Conservation (phyloP, 768 basidiomycete genomes). For the Leucosporidium yakuticum region DNA sequence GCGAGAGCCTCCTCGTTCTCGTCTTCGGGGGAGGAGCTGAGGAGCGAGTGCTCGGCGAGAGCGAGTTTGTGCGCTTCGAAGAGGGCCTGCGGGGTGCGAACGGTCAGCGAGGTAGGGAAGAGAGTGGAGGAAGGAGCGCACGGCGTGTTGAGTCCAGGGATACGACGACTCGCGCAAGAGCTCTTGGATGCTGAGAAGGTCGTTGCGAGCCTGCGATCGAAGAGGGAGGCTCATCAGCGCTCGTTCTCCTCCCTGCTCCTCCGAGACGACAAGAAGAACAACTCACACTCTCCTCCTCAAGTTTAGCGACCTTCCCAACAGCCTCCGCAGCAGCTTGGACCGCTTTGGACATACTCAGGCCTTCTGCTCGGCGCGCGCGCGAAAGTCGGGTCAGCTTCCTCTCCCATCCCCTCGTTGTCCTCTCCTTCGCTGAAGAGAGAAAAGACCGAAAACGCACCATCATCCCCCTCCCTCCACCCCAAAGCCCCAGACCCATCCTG, state of each 20-base stretch:
- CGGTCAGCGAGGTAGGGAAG: background rate
- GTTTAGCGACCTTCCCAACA: background rate
- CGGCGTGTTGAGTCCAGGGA: slow-evolving; percentile 3
- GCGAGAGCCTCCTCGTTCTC: slow-evolving; percentile 59
- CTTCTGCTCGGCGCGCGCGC: background rate
- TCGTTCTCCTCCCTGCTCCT: too few species aligned
- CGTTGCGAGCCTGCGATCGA: background rate
- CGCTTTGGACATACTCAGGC: slow-evolving; percentile 9
- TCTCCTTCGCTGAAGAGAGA: too few species aligned
- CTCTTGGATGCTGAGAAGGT: slow-evolving; percentile 8
- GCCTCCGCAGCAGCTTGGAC: slow-evolving; percentile 12
- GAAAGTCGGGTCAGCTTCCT: background rate
- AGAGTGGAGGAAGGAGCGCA: background rate
- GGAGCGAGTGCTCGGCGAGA: background rate
- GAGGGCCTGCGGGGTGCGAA: background rate
- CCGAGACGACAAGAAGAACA: too few species aligned
- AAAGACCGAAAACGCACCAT: slow-evolving; percentile 49
- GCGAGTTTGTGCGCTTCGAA: slow-evolving; percentile 12
- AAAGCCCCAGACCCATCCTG: slow-evolving; percentile 69
- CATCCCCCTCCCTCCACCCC: slow-evolving; percentile 78
- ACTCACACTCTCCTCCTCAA: background rate
- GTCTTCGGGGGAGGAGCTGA: background rate
- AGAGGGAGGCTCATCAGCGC: background rate
- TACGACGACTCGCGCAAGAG: slow-evolving; percentile 14
- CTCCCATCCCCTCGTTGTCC: background rate